Evolutionary conservation across 2,329 filamentous ascomycete species (phyloP), one percentile per base, ranked within the genome.

Genomic region (Stagonosporopsis chrysanthemi): DNA sequence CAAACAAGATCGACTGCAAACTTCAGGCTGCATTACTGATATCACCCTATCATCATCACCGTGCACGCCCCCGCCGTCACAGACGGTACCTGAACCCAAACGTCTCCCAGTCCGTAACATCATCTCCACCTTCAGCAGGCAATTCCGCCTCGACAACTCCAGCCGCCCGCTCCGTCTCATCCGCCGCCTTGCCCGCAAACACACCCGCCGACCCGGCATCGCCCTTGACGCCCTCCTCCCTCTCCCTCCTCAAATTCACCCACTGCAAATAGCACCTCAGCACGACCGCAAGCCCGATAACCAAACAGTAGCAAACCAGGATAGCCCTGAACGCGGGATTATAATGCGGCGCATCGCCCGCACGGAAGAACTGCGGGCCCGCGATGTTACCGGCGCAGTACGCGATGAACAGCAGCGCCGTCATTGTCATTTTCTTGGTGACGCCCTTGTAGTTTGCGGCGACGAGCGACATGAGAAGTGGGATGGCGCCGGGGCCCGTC

Each of bases 61-160:
- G 5, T 29, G 28, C 28, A 29, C 11, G 11, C 28, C 28, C 6
- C 2, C 6, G 6, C 28, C n/a, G 2, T 44, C 24, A 55, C 6
- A 68, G 31, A n/a, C 65, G 61, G 53, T 71, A 70, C 40, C 66
- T 60, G 46, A 70, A 71, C 1, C 68, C 62, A 45, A 64, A 67
- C 0, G 66, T 70, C 36, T 63, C 62, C 66, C 63, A 68, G 40
- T 68, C 67, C 1, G 68, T 69, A 9, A 65, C 58, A 55, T 71
- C 66, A 23, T 71, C 67, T 24, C 67, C 62, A 33, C 68, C 65
- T n/a, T 69, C 67, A 6, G 61, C 41, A 24, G 42, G 35, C 9
- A 66, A 42, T 19, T 69, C 56, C 3, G 65, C 53, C 31, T 52
- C 49, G 19, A 49, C 52, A 6, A 53, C 43, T 15, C 41, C 28